These are phyloP conservation scores for Candida parachauliodes DNA, from an alignment of 805 yeast species.

Conservation along the genomic window DNA sequence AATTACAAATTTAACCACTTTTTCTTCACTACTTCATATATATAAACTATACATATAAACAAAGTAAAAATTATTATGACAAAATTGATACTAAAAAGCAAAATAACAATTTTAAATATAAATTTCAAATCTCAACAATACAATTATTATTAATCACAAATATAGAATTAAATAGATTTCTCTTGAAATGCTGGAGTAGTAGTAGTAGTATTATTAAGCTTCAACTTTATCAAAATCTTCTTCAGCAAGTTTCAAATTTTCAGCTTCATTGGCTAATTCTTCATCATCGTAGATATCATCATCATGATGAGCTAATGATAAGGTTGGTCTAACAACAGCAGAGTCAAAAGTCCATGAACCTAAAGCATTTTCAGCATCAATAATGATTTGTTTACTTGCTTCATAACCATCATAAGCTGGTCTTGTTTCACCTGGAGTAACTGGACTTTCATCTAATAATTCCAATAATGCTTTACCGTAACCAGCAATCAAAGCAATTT, in stretches of 20 bases:
- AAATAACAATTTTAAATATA: too few species aligned
- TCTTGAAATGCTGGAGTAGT: too few species aligned
- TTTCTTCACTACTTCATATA: not conserved
- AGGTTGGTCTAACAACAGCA: conserved; percentile 91
- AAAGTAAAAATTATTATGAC: not conserved
- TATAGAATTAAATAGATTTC: conserved; percentile 1
- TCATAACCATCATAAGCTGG: conserved; percentile 98
- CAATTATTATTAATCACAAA: conserved; percentile 1
- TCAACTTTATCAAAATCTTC: conserved; percentile 36
- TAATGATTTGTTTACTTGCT: conserved; percentile 95
- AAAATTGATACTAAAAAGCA: too few species aligned
- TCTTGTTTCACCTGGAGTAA: conserved; percentile 98
- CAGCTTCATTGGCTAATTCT: conserved; percentile 42
- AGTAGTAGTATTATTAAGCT: conserved; percentile 13
- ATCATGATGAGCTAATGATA: conserved; percentile 64
- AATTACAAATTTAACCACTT: too few species aligned
- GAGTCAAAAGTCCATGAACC: conserved; percentile 96
- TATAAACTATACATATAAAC: not conserved
- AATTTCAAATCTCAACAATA: not conserved
- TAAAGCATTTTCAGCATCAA: conserved; percentile 93
- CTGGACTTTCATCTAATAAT: conserved; percentile 93
- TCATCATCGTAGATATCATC: conserved; percentile 26
- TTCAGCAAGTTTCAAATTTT: conserved; percentile 53
- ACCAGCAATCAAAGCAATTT: conserved; percentile 95
- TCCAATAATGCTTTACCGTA: conserved; percentile 97